These are phyloP conservation scores for Trichoderma pleuroti DNA, from an alignment of 2,329 filamentous ascomycete genomes.

Conservation along the genomic window DNA sequence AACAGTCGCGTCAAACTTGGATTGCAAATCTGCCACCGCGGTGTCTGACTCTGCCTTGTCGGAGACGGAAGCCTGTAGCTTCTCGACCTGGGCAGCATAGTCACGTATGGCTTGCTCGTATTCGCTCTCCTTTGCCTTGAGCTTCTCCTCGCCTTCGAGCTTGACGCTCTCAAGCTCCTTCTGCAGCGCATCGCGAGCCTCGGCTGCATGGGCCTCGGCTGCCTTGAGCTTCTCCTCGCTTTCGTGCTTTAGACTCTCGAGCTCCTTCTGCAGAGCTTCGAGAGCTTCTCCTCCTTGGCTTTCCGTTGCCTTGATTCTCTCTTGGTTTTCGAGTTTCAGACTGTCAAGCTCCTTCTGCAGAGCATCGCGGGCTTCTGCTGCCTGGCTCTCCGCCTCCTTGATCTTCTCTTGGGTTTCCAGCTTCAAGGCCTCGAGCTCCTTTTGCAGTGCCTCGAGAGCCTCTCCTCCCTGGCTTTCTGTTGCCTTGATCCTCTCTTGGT, in stretches of 20 bases:
- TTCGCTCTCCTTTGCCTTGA: constrained; percentile 32
- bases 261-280: constrained; percentile 33
- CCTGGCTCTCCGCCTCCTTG: not conserved
- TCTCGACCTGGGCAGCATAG: constrained; percentile 48
- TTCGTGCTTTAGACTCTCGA: constrained; percentile 42
- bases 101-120: constrained; percentile 42
- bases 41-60: constrained; percentile 51
- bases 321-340: constrained; percentile 33
- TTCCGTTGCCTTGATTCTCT: constrained; percentile 34
- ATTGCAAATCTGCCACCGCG: constrained; percentile 48
- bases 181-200: constrained; percentile 12
- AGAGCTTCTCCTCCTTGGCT: constrained; percentile 7
- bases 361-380: not conserved
- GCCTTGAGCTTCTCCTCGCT: constrained; percentile 34
- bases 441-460: not conserved
- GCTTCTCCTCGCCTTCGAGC: constrained; percentile 34
- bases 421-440: not conserved
- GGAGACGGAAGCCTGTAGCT: constrained; percentile 47
- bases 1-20: constrained; percentile 46
- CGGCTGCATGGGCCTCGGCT: constrained; percentile 25
- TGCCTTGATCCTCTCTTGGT: not conserved
- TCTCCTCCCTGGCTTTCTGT: not conserved
- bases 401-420: not conserved
- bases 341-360: constrained; percentile 44
- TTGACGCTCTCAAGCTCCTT: constrained; percentile 45